phyloP scores from a whole-genome alignment of 202 grass and related monocot species.

The Digitaria exilis region DNA sequence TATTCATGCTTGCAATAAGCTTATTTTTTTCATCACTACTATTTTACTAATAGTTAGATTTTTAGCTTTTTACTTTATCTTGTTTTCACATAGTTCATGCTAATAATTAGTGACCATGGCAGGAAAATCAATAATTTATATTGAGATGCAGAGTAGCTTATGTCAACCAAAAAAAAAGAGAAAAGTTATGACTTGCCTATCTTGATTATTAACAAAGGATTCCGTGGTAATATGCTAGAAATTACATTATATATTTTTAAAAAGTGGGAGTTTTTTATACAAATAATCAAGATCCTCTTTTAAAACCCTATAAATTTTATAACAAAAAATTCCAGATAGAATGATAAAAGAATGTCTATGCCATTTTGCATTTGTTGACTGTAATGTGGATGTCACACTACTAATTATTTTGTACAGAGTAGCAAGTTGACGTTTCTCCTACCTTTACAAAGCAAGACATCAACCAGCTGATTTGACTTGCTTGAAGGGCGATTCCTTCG shows the following conservation, averaged over 20 bases:
- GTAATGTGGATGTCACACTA: neutral
- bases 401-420: neutral
- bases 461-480: neutral
- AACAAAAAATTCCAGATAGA: neutral
- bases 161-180: neutral
- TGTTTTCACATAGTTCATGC: too few species aligned
- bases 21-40: too few species aligned
- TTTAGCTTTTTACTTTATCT: too few species aligned
- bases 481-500: neutral
- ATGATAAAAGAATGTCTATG: neutral
- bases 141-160: neutral
- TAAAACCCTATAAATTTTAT: neutral
- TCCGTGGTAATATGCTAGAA: neutral
- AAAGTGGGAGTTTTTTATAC: neutral
- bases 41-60: too few species aligned
- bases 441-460: constrained; percentile 6
- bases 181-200: neutral
- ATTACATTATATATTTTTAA: neutral
- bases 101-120: too few species aligned
- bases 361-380: neutral
- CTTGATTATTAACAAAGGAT: neutral
- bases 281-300: neutral
- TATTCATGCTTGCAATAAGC: too few species aligned
- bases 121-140: neutral
- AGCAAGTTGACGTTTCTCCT: neutral